Evolutionary conservation across 2,329 filamentous ascomycete genomes (phyloP), one percentile per base, ranked within the genome.

Genomic region (Fusarium paranaense): DNA sequence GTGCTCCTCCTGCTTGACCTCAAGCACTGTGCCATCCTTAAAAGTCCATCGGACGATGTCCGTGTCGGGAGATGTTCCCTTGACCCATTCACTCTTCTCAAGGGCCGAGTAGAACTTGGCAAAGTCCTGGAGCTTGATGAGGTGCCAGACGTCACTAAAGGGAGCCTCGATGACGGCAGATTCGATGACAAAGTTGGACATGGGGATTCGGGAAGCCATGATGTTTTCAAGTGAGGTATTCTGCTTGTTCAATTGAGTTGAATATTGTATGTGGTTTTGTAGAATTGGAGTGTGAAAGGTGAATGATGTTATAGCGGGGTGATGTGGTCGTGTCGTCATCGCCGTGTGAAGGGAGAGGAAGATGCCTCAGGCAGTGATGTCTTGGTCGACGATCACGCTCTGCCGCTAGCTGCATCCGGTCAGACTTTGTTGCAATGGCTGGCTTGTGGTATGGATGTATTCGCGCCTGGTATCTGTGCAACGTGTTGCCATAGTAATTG

Each of bases 1-100:
- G 84, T 94, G 91, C 85, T 93, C 92, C 83, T 94, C 92, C 85
- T 92, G 91, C 89, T 94, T 94, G 75, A 94, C 90, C 81, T 94
- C 91, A 22, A 93, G 84, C 64, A 89, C 87, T 32, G 88, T 90
- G 59, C 91, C 91, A 78, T 94, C 92, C 81, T 91, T 90, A 86
- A 94, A 94, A 22, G 87, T 89, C 92, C 92, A 94, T 81, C 88
- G 88, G 78, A 93, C 88, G 66, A 93, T 83, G 77, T 93, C 91
- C 52, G 91, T 90, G 82, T 93, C 91, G n/a, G 86, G 82, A 58
- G 86, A 89, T 16, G 87, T 82, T 60, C 89, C 90, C 85, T 92
- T 91, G 82, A 91, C 90, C 77, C 85, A 87, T 81, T 93, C 90
- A 81, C 87, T 89, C 80, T 87, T 87, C 73, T 87, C 85, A 52